Conservation (phyloP, 169 alveolate genomes). For the Plasmodium reichenowi region DNA sequence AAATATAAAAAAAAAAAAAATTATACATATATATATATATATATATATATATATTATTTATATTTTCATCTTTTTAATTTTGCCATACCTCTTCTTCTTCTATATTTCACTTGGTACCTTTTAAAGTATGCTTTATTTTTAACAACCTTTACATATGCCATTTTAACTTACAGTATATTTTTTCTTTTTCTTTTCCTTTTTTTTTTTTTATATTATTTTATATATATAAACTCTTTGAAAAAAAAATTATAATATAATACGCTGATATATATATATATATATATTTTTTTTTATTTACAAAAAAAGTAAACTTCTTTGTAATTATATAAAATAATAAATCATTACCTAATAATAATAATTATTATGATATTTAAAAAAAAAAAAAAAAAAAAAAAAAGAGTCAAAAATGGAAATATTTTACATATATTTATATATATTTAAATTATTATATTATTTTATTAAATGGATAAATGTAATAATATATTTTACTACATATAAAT, state of each 20-base stretch:
- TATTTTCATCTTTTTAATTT: no score
- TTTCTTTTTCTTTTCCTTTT: conserved; percentile 15
- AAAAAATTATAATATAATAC: background rate
- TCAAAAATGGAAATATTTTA: background rate
- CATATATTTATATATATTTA: no score
- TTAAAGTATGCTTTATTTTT: conserved; percentile 99
- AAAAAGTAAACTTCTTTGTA: conserved; percentile 10
- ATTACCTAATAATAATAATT: no score
- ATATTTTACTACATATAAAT: no score
- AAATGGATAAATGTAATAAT: no score
- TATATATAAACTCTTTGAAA: conserved; percentile 6
- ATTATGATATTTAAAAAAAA: background rate
- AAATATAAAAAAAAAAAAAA: background rate
- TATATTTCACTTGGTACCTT: conserved; percentile 99
- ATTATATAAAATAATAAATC: background rate
- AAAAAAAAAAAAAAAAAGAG: conserved; percentile 6
- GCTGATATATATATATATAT: background rate
- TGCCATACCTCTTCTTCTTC: conserved; percentile 97
- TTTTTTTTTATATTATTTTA: no score
- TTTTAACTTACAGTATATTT: conserved; percentile 74
- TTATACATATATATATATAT: no score
- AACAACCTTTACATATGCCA: conserved; percentile 98
- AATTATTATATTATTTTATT: no score
- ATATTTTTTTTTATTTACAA: background rate
- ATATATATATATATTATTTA: no score